Base-by-base conservation (phyloP, 176 grass and related monocot genomes). In the Lolium multiflorum region DNA sequence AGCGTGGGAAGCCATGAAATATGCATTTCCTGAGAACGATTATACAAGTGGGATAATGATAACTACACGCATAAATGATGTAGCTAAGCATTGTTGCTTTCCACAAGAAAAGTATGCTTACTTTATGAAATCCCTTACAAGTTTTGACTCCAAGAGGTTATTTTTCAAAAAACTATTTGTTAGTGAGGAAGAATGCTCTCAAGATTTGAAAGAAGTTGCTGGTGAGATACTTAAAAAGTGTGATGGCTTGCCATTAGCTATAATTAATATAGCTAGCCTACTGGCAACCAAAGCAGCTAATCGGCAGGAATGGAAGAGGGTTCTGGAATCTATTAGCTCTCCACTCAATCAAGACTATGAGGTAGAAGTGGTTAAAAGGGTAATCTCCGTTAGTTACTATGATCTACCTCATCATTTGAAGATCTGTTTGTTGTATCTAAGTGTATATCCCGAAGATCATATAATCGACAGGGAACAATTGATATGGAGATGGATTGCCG, bases 41-140 rank as follows among this genome's bases (percentile, higher is more conserved):
- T 50, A 62, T 46, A 46, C 60, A 57, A 88, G 86, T 55, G n/a
- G 68, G 65, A 66, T 88, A 83, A 88, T 88, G 9, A 77, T 60
- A 10, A 89, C 87, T 16, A 89, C 87, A 20, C 82, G 81, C 8
- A 80, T 89, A 74, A 15, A 81, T 60, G 83, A 82, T 56, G 74
- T 85, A 52, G 87, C 87, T 31, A 60, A 56, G 44, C 46, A n/a
- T 25, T 89, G 87, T 25, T 52, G 82, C 77, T 85, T 85, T 64
- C 37, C 79, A 47, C 16, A 77, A 9, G 54, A 31, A 57, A 71
- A 76, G 14, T 88, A 69, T 48, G 22, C 82, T 68, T 77, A 88
- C 41, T 16, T 6, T 22, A 82, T 88, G 59, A 82, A 13, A 24
- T 79, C 71, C 12, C 86, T 88, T 82, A 17, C 55, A 11, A 48